Base-by-base conservation (phyloP, 345 rosid genomes). In the Pseudoturritis turrita region DNA sequence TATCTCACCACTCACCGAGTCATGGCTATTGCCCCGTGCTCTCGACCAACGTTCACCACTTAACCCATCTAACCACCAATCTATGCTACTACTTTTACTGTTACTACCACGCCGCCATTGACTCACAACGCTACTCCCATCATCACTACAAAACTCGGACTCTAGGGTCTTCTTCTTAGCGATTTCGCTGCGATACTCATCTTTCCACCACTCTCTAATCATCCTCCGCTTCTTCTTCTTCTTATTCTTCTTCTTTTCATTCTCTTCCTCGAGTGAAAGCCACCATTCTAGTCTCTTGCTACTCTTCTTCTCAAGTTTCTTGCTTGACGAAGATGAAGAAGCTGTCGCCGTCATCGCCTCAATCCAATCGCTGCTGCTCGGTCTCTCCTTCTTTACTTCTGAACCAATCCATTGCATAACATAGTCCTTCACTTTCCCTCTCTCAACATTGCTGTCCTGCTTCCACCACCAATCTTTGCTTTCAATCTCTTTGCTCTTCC, bases 191-290 rank as follows among this genome's bases (percentile, higher is more conserved):
- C 91, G 84, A 28, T 95, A 88, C 84, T 95, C 99, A 73, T 91
- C 99, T 81, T 83, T 91, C 98, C 99, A 95, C 99, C 99, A 95
- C 72, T 95, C 96, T 71, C 99, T 88, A 3, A 96, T 88, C 35
- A 81, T 88, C 81, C 88, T 83, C 63, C 85, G 73, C 84, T 81
- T 88, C 71, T 86, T 91, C 76, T 76, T 84, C 79, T 83, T 85
- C 76, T 76, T 84, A 78, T 83, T 85, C 2, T 71, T 76, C 46
- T 49, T 68, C 22, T 78, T 74, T 68, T 85, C 90, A 70, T 78
- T 79, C 68, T 87, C 94, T 19, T 91, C 96, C 11, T 91, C 96
- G 49, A 95, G 57, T 0, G 96, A 83, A 47, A 79, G 84, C 99
- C 99, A 95, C 99, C 99, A 95, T 29, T 95, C 98, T 75, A 88